Percentiles rank a stretch among this genome's conserved stretches.
These are phyloP conservation scores for Pythium chondricola DNA, from an alignment of 352 stramenopile species.

Conservation along the genomic window DNA sequence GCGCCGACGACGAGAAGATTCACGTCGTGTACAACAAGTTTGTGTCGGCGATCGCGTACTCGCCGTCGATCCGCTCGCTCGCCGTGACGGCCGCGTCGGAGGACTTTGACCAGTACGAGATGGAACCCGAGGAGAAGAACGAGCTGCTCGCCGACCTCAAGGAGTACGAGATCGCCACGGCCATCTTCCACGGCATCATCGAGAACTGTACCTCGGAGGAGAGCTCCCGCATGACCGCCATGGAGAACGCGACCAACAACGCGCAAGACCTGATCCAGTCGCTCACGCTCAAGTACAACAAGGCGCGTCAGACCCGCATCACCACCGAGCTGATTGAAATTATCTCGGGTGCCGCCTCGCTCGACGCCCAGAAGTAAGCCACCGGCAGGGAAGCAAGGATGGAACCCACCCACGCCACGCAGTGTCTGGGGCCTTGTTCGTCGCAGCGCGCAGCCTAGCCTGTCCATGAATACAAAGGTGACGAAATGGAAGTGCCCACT, in stretches of 20 bases:
- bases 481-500: too few species aligned
- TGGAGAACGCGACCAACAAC: slow-evolving; percentile 62
- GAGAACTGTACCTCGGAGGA: slow-evolving; percentile 98
- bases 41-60: slow-evolving; percentile 94
- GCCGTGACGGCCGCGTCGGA: slow-evolving; percentile 54
- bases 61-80: slow-evolving; percentile 86
- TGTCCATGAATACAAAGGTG: too few species aligned
- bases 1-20: slow-evolving; percentile 89
- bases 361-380: slow-evolving; percentile 57
- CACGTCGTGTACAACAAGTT: slow-evolving; percentile 98
- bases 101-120: slow-evolving; percentile 92
- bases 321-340: slow-evolving; percentile 98
- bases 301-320: slow-evolving; percentile 93
- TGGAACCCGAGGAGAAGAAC: slow-evolving; percentile 97
- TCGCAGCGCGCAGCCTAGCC: too few species aligned
- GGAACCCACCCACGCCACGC: too few species aligned
- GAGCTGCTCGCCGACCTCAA: slow-evolving; percentile 96
- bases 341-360: slow-evolving; percentile 95
- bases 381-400: too few species aligned
- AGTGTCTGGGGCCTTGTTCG: too few species aligned
- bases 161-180: slow-evolving; percentile 89
- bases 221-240: slow-evolving; percentile 95
- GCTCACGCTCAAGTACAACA: slow-evolving; percentile 88
- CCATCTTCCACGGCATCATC: slow-evolving; percentile 95
- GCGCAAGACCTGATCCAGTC: slow-evolving; percentile 96